These are phyloP conservation scores for Dinochytrium kinnereticum DNA, from an alignment of 371 early-diverging fungal species.

Conservation along the genomic window DNA sequence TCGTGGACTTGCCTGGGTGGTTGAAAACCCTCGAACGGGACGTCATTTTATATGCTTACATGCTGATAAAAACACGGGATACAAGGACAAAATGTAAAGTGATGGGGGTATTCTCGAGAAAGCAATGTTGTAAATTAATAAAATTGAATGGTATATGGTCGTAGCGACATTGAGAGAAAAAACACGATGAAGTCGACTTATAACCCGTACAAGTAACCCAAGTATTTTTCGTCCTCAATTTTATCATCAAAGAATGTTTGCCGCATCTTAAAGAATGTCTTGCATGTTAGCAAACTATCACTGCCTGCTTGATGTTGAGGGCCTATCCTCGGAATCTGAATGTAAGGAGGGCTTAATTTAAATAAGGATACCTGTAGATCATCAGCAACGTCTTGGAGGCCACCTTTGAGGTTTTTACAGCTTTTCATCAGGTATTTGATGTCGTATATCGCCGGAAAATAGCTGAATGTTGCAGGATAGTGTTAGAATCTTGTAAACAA, in stretches of 20 bases:
- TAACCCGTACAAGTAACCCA: constrained; percentile 61
- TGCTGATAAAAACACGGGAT: too few relatives aligned
- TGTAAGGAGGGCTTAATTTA: neutral
- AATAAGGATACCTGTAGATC: constrained; percentile 80
- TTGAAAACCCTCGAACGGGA: too few relatives aligned
- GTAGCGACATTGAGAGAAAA: too few relatives aligned
- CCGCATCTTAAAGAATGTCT: constrained; percentile 97
- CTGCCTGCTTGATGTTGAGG: constrained; percentile 99
- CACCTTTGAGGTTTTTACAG: constrained; percentile 96
- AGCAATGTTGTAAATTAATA: too few relatives aligned
- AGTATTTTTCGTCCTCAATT: constrained; percentile 92
- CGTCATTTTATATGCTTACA: too few relatives aligned
- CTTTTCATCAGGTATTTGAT: constrained; percentile 98
- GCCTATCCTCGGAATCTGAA: constrained; percentile 87
- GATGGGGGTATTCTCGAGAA: too few relatives aligned
- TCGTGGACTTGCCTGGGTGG: too few relatives aligned
- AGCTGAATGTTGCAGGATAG: constrained; percentile 36
- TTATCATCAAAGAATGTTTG: constrained; percentile 92
- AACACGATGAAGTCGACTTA: neutral
- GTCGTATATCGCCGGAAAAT: constrained; percentile 99
- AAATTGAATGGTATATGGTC: too few relatives aligned
- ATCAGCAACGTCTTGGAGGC: constrained; percentile 99
- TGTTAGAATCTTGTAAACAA: neutral
- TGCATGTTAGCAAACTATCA: constrained; percentile 95
- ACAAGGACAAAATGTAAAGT: too few relatives aligned